Conservation (phyloP, 148 eudicot genomes). For the Cornus controversa region DNA sequence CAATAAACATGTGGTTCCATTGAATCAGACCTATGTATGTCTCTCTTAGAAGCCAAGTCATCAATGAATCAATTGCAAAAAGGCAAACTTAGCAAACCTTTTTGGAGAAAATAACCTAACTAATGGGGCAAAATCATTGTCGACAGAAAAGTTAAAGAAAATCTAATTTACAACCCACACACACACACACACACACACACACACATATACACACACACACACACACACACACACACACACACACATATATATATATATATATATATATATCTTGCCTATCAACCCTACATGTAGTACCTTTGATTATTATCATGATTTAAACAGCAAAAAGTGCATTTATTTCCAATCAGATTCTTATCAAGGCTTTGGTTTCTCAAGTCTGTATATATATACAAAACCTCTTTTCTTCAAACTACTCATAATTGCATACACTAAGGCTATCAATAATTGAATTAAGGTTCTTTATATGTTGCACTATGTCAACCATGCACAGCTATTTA, state of each 20-base stretch:
- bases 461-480: too few relatives aligned
- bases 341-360: background rate
- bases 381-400: background rate
- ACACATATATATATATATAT: too few relatives aligned
- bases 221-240: too few relatives aligned
- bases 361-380: slow-evolving; percentile 1
- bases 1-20: background rate
- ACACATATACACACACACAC: too few relatives aligned
- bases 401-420: background rate
- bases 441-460: too few relatives aligned
- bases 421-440: too few relatives aligned
- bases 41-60: background rate
- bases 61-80: background rate
- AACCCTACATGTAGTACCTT: background rate
- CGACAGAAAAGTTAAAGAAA: background rate
- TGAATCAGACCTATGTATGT: background rate
- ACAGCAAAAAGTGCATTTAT: background rate
- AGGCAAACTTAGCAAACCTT: background rate
- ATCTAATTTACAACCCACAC: background rate
- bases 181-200: too few relatives aligned
- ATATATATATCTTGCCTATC: background rate
- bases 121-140: background rate
- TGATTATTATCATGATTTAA: background rate
- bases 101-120: background rate
- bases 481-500: too few relatives aligned